Evolutionary conservation across 208 protist species (phyloP), one percentile per base, ranked within the genome.

Genomic region (Crithidia expoeki): DNA sequence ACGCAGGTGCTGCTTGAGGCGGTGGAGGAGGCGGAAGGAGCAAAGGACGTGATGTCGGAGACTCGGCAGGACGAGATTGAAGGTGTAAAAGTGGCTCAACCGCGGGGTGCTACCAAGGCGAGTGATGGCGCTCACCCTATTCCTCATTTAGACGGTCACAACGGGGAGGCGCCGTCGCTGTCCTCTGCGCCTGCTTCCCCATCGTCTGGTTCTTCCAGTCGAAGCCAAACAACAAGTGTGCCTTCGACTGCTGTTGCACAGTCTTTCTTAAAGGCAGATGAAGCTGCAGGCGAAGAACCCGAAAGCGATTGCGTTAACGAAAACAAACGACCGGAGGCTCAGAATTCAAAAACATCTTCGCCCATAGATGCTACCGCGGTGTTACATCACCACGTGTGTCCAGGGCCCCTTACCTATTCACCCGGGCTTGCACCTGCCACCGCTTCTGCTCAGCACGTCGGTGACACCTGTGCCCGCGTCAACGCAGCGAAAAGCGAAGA

Each of bases 1-100:
- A 89, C 87, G 28, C 60, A 70, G 28, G 67, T 89, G 46, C 73
- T 93, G 38, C 72, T 93, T 6, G 57, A 83, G 4, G 70, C 64
- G 28, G 49, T 75, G 17, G 74, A 81, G 53, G 69, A 79, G n/a
- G 58, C 68, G 14, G 62, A 60, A n/a, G 34, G 34, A 10, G 62
- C 27, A 2, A 21, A 0, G 5, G 28, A 51, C 0, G 64, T 53
- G 23, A 19, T 14, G 32, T 34, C 21, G 2, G 49, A 61, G 2
- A 55, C 64, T 2, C 30, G 44, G 19, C 19, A 61, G 2, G 58
- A 0, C 11, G 32, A 68, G 2, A 42, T 34, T 40, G 52, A 60
- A 21, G 59, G 49, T 21, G 59, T 4, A 7, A 25, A 1, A 17
- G 16, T n/a, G 7, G 62, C 16, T 21, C 16, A 68, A 1, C n/a